Base-by-base conservation (phyloP, 139 green algal species). In the Zygnema circumcarinatum region DNA sequence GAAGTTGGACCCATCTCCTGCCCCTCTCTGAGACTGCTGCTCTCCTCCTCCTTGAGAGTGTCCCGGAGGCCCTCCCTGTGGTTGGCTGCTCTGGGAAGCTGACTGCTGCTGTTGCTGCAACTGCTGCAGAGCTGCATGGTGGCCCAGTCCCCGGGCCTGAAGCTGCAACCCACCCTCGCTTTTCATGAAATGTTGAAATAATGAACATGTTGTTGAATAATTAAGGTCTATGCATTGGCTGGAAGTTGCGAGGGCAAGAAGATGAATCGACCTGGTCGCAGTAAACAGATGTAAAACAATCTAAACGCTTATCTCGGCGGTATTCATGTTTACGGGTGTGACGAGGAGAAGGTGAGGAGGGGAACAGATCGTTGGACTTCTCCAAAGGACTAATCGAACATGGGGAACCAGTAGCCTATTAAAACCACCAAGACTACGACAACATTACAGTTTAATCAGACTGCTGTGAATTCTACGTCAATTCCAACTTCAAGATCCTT, bases 41-140 rank as follows among this genome's bases (percentile, higher is more conserved):
- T 62, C 47, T 62, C 47, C 47, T 62, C 47, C 47, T 16, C 16
- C 7, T 16, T 62, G 47, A 62, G 47, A 16, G 7, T 62, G 47
- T 16, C 47, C 47, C 47, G 7, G 47, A 62, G 16, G 47, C 7
- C 47, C 47, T 62, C 47, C 47, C 47, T 62, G 47, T 16, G 7
- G 47, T 62, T 62, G 47, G 47, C 47, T 62, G 47, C 47, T 62
- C 16, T 62, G 47, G 47, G 47, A 62, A 25, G 47, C 47, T 62
- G 47, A 41, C 76, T 84, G 80, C 80, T 87, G 80, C 80, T 87
- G 80, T 21, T 87, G 80, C 62, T 86, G 80, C 73, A 87, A 21
- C 62, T 83, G 76, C 62, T 87, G 80, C 11, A 87, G 80, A 39
- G 36, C 36, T 75, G 62, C 36, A 11, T 87, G 80, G 3, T 74